phyloP scores from a whole-genome alignment of 345 rosid genomes.

The Murraya koenigii region DNA sequence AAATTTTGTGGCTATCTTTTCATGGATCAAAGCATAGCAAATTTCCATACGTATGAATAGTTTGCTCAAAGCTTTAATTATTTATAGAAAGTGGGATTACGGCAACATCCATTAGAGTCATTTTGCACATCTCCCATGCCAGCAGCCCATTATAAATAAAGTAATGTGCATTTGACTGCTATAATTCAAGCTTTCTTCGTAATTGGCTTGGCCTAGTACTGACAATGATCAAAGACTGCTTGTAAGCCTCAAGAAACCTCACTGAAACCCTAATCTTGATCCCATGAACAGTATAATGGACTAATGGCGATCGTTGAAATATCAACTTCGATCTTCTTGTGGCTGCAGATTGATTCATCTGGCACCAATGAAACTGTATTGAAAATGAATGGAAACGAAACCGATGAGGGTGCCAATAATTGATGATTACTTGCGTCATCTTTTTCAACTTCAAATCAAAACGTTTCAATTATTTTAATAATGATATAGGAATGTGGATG shows the following conservation, averaged over 20 bases:
- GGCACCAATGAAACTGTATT: neutral
- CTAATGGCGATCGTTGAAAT: slow-evolving; percentile 1
- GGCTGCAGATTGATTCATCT: slow-evolving; percentile 18
- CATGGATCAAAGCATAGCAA: neutral
- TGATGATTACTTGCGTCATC: neutral
- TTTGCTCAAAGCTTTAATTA: neutral
- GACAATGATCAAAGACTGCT: slow-evolving; percentile 8
- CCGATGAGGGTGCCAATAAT: slow-evolving; percentile 16
- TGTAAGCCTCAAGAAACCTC: slow-evolving; percentile 8
- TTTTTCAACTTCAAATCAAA: slow-evolving; percentile 12
- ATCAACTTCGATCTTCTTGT: slow-evolving; percentile 13
- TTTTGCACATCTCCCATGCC: neutral
- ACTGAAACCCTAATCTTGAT: neutral
- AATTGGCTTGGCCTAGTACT: slow-evolving; percentile 1
- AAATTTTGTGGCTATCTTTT: neutral
- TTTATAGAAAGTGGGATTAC: slow-evolving; percentile 19
- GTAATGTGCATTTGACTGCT: neutral
- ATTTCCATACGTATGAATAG: neutral
- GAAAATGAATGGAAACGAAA: slow-evolving; percentile 16
- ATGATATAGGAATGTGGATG: neutral
- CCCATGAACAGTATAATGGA: neutral
- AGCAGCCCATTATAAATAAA: neutral
- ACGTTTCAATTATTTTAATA: slow-evolving; percentile 12
- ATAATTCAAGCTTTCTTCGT: neutral
- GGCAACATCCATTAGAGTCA: slow-evolving; percentile 26